These are phyloP conservation scores for Penicillium crystallinum DNA, from an alignment of 495 filamentous ascomycete genomes.

Conservation along the genomic window DNA sequence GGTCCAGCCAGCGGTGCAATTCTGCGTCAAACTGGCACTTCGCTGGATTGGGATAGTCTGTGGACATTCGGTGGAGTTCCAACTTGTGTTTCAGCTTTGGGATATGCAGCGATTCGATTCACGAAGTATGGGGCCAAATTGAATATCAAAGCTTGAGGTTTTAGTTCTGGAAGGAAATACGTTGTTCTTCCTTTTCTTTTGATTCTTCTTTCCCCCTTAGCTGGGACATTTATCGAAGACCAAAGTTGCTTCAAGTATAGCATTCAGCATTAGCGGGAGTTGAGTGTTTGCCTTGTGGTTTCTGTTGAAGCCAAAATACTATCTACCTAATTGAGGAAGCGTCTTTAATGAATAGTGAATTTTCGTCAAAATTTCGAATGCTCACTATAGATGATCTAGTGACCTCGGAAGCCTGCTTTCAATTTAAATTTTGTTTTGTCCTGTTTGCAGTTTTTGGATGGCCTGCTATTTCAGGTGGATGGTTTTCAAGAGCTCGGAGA, in stretches of 20 bases:
- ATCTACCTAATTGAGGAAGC: no score
- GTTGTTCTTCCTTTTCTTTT: no score
- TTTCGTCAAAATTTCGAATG: no score
- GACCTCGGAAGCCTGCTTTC: no score
- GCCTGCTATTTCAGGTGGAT: no score
- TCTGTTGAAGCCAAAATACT: neutral
- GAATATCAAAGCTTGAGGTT: neutral
- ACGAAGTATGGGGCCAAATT: neutral
- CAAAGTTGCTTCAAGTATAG: neutral
- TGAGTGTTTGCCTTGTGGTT: neutral
- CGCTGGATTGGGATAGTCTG: neutral
- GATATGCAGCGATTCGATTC: neutral
- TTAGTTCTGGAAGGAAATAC: neutral
- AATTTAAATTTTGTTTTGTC: no score
- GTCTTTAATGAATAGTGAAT: no score
- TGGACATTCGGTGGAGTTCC: neutral
- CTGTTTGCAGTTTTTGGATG: no score
- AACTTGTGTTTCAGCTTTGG: neutral
- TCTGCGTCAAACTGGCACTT: neutral
- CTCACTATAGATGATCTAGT: no score
- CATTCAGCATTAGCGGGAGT: neutral
- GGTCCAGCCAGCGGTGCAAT: neutral
- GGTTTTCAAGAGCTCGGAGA: no score
- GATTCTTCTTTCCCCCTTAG: no score
- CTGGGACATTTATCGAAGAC: no score